Evolutionary conservation across 2,329 filamentous ascomycete species (phyloP), one percentile per base, ranked within the genome.

Genomic region (Curvularia hawaiiensis): DNA sequence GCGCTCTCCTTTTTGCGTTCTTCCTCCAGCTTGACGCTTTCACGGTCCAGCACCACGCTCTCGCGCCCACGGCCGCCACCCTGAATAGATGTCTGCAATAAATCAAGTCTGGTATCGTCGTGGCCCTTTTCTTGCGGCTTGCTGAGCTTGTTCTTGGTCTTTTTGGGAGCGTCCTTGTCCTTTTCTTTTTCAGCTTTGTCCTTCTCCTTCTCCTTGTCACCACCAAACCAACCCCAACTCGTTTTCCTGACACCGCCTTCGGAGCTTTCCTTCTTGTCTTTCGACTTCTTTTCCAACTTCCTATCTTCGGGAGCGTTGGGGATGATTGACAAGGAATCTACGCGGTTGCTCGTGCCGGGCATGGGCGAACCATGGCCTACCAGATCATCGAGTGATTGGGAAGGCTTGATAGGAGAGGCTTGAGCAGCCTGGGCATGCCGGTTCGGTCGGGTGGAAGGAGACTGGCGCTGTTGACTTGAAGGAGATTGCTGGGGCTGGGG

Each of bases 41-140:
- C 89, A 18, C 93, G 88, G 67, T 97, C 92, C 40, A 97, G 77
- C 0, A 96, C 84, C 22, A 97, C 78, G 68, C 91, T 96, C 75
- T 97, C 94, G 12, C 94, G 87, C 3, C 89, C 89, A 28, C 73
- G 75, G 38, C 61, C 67, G 18, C 81, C 82, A 1, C 83, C 80
- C 49, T 98, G 94, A 71, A 96, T 93, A 0, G 93, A 96, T 38
- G 86, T 90, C 71, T 97, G 93, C 22, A 97, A 81, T 22, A 96
- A 85, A 68, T 98, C 94, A 28, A 97, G 82, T 30, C 94, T 87
- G 20, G 90, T 89, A 65, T 88, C 92, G 68, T 97, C 93, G 63
- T 93, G 88, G 3, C 63, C 53, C 56, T 76, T 75, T 30, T 77
- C 74, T 50, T 77, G 77, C 1, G 84, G 79, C 68, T 91, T 93